These are phyloP conservation scores for Hypericum perforatum DNA, from an alignment of 345 rosid species.

Conservation along the genomic window DNA sequence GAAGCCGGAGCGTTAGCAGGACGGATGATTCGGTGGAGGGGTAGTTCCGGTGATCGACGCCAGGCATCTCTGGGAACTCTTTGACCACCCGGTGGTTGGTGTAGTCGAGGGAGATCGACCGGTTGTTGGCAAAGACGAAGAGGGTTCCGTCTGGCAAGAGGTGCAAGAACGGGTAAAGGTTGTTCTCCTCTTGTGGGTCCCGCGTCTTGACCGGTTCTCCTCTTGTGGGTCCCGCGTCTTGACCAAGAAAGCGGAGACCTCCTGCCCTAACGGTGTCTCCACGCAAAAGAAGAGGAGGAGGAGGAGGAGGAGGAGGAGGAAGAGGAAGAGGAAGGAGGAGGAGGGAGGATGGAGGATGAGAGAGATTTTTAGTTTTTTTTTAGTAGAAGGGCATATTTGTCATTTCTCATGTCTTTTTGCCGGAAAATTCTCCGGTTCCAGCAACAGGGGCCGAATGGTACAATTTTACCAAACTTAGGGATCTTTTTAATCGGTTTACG, in stretches of 20 bases:
- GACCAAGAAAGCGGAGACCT: conserved; percentile 27
- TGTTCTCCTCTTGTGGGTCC: too few relatives aligned
- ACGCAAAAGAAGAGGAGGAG: background rate
- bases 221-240: conserved; percentile 35
- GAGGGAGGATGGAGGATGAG: background rate
- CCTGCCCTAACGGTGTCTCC: background rate
- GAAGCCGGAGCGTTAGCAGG: conserved; percentile 39
- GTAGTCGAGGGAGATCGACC: conserved; percentile 58
- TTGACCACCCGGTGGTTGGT: conserved; percentile 32
- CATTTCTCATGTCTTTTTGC: too few relatives aligned
- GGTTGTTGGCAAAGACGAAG: conserved; percentile 69
- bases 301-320: background rate
- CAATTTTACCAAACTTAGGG: too few relatives aligned
- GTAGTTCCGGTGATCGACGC: conserved; percentile 56
- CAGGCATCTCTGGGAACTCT: conserved; percentile 49
- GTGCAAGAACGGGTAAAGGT: conserved; percentile 75
- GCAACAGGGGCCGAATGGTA: too few relatives aligned
- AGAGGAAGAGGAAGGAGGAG: background rate
- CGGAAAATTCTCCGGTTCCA: too few relatives aligned
- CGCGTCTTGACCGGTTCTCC: too few relatives aligned
- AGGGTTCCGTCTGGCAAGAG: conserved; percentile 91
- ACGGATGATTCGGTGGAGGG: conserved; percentile 85
- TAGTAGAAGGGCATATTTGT: too few relatives aligned
- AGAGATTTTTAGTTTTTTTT: too few relatives aligned
- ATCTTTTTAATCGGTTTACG: too few relatives aligned